These are phyloP conservation scores for Penicillium sp. DNA, from an alignment of 2,329 filamentous ascomycete genomes.

Conservation along the genomic window DNA sequence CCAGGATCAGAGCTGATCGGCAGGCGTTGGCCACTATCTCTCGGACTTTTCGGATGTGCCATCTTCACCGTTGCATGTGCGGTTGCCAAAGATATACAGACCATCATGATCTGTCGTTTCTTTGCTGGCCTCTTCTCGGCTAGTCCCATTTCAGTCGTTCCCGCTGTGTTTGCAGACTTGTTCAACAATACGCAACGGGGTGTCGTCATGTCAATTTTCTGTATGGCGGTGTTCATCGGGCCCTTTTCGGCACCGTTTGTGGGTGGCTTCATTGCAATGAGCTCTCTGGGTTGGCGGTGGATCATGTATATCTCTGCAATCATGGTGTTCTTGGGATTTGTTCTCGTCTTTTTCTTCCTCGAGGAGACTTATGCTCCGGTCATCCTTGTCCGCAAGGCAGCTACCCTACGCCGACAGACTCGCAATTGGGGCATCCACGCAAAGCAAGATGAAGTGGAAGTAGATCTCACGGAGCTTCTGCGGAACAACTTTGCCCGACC, in stretches of 20 bases:
- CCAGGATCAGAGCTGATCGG: constrained; percentile 61
- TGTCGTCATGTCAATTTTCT: constrained; percentile 48
- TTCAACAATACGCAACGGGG: constrained; percentile 47
- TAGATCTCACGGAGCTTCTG: constrained; percentile 47
- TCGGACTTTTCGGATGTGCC: constrained; percentile 39
- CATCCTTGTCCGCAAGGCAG: constrained; percentile 54
- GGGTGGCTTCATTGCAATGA: constrained; percentile 51
- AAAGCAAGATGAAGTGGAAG: constrained; percentile 52
- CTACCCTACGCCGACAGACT: constrained; percentile 51
- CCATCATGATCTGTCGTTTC: constrained; percentile 46
- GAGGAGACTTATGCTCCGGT: constrained; percentile 56
- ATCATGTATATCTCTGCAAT: constrained; percentile 51
- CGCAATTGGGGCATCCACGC: constrained; percentile 60
- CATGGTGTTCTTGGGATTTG: constrained; percentile 50
- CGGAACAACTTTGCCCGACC: constrained; percentile 49
- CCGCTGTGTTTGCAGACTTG: constrained; percentile 48
- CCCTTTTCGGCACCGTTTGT: constrained; percentile 50
- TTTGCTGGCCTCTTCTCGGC: constrained; percentile 48
- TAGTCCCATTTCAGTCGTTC: constrained; percentile 45
- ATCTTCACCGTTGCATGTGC: constrained; percentile 47
- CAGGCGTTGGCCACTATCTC: constrained; percentile 52
- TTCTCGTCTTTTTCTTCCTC: constrained; percentile 41
- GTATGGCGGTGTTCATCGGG: constrained; percentile 49
- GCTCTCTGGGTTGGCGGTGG: constrained; percentile 51
- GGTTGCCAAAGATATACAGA: constrained; percentile 38